These are phyloP conservation scores for Alternaria incomplexa DNA, from an alignment of 2,329 filamentous ascomycete species.

Conservation along the genomic window DNA sequence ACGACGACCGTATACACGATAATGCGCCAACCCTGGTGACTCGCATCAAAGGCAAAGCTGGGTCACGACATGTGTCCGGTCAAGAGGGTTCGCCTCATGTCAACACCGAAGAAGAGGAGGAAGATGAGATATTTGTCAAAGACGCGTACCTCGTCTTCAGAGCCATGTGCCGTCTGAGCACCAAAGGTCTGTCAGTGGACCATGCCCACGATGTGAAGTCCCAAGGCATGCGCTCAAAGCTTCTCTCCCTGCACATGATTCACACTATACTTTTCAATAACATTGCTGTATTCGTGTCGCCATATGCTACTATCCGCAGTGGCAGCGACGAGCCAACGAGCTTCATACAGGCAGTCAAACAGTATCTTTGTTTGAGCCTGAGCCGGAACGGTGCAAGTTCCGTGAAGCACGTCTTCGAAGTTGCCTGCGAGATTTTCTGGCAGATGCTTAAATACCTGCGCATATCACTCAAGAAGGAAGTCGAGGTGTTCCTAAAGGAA, in stretches of 20 bases:
- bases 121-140: constrained; percentile 96
- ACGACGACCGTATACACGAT: constrained; percentile 69
- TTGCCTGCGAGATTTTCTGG: constrained; percentile 98
- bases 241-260: constrained; percentile 93
- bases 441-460: constrained; percentile 94
- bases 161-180: constrained; percentile 96
- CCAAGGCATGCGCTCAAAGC: constrained; percentile 95
- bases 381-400: constrained; percentile 95
- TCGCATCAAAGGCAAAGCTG: constrained; percentile 57
- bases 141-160: constrained; percentile 97
- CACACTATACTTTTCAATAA: constrained; percentile 96
- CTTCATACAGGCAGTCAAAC: constrained; percentile 94
- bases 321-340: constrained; percentile 88
- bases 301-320: constrained; percentile 88
- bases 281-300: constrained; percentile 87
- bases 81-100: constrained; percentile 55
- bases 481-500: constrained; percentile 97
- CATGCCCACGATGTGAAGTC: constrained; percentile 92
- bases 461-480: constrained; percentile 95
- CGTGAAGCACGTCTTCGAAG: constrained; percentile 89
- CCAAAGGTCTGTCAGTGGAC: constrained; percentile 86
- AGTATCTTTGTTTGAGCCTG: constrained; percentile 93
- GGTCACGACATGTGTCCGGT: constrained; percentile 54
- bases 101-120: constrained; percentile 68
- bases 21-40: constrained; percentile 72